Evolutionary conservation across 2,329 filamentous ascomycete genomes (phyloP), one percentile per base, ranked within the genome.

Genomic region (Paecilomyces fulvus): DNA sequence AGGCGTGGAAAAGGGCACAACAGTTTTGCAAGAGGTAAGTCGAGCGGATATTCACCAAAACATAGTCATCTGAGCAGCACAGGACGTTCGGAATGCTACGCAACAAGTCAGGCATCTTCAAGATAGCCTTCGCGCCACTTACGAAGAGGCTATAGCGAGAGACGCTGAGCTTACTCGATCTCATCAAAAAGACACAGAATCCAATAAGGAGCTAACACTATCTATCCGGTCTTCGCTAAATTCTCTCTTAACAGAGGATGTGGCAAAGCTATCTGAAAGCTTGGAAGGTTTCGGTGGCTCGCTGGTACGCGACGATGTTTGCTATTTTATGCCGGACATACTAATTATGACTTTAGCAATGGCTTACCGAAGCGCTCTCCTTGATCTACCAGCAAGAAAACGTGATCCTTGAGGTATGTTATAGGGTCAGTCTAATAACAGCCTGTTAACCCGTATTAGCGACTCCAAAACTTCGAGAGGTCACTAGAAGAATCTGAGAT

Each of bases 151-250:
- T 2, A 23, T 67, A n/a, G 56, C 59, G 8, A 63, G 65, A 52
- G 67, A 59, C 48, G 60, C 67, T 5, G 63, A 75, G 55, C 53
- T 69, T 8, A 55, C 61, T 25, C 53, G 60, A 1, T 55, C 56
- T 4, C 70, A 75, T 20, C 58, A 67, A 49, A 59, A 62, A 50
- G 61, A 71, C 37, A 61, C 62, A 8, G 52, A 67, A 4, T 56
- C 55, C 1, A 71, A 66, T n/a, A 59, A 60, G 5, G 61, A 70
- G 20, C 53, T 75, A 1, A 62, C 68, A 2, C 61, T 63, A 1
- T 57, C 66, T n/a, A 56, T 77, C 25, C 68, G 67, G 20, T 55
- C 61, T 1, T 71, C 68, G 2, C 55, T 77, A 17, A 61, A 70
- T 20, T 64, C 64, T 1, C 56, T 77, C 14, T 54, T 66, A n/a